Evolutionary conservation across 768 basidiomycete genomes (phyloP).

Genomic region (Lepiota brunneoincarnata): DNA sequence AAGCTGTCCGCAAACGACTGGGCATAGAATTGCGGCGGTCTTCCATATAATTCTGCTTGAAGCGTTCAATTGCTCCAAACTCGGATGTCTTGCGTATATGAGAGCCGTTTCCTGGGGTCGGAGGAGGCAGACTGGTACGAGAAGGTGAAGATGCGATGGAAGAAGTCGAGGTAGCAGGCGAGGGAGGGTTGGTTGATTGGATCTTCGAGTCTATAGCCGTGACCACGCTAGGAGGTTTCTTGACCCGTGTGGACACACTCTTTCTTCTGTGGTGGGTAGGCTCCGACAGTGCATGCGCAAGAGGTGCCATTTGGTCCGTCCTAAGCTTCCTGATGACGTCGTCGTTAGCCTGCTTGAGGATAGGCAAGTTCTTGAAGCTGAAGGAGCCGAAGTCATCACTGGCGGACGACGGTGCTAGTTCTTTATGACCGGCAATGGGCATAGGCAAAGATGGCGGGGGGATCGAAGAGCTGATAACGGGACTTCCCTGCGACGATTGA

Average conservation of each 20-base stretch:
- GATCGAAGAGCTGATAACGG: slow-evolving; percentile 35
- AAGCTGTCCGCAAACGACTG: slow-evolving; percentile 83
- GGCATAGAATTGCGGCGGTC: slow-evolving; percentile 84
- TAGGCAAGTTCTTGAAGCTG: slow-evolving; percentile 95
- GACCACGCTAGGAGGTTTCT: slow-evolving; percentile 79
- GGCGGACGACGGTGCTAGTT: slow-evolving; percentile 47
- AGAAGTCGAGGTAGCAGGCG: slow-evolving; percentile 88
- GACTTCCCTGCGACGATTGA: slow-evolving; percentile 46
- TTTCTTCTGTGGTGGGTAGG: slow-evolving; percentile 65
- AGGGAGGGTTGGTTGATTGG: slow-evolving; percentile 76
- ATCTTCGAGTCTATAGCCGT: slow-evolving; percentile 64
- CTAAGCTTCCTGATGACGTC: slow-evolving; percentile 95
- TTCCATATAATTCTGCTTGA: slow-evolving; percentile 82
- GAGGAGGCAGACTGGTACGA: slow-evolving; percentile 65
- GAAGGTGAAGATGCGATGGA: slow-evolving; percentile 91
- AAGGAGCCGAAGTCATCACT: slow-evolving; percentile 96
- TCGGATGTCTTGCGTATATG: slow-evolving; percentile 90
- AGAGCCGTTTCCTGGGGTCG: slow-evolving; percentile 61
- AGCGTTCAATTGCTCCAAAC: slow-evolving; percentile 81
- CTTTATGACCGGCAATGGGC: slow-evolving; percentile 36
- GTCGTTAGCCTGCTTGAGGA: slow-evolving; percentile 97
- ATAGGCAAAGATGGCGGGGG: slow-evolving; percentile 42
- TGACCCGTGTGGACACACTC: slow-evolving; percentile 78
- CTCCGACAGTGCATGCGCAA: slow-evolving; percentile 72
- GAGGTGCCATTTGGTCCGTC: slow-evolving; percentile 82